Evolutionary conservation across 345 rosid genomes (phyloP), one percentile per base, ranked within the genome.

Genomic region (Psidium friedrichsthalianum): DNA sequence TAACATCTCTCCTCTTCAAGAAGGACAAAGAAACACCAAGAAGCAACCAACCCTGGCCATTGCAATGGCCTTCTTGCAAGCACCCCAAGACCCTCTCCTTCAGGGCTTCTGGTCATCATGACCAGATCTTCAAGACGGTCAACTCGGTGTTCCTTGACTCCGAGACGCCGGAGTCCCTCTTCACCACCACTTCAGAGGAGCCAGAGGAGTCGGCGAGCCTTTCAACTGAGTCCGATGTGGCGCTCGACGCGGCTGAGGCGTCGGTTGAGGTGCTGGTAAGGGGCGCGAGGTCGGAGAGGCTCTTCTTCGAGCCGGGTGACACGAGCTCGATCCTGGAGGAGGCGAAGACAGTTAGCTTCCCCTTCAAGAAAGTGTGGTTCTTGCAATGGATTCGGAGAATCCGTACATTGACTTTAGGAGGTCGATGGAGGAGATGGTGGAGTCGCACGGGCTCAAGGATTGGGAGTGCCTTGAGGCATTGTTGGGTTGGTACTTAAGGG

Each of bases 381-480:
- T 96, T 32, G 90, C 96, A 4, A 86, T 97, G 94, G 98, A 96
- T 59, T 95, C 99, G 0, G 95, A 91, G 49, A 91, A 96, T 80
- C 99, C 99, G 2, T 95, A 96, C 74, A 47, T 74, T 8, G 99
- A 97, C 83, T 97, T 97, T 88, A 91, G 92, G 87, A 88, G 89
- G n/a, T 95, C 98, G 1, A 97, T 97, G 98, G 98, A 95, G 90
- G 94, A 95, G 87, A 97, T 97, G 96, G 98, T 95, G 86, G 91
- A 92, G 88, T 88, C 90, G 44, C 91, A 93, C 83, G 92, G 92
- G 56, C 74, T 95, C 86, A 91, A 93, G 85, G 98, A 95, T 25
- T 94, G 98, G 98, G 94, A 88, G 11, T 84, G 92, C 42, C 89
- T 97, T 59, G 98, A 96, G 87, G 94, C 96, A 88, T 82, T 97